These are phyloP conservation scores for Pleurozium schreberi DNA, from an alignment of 225 moss, liverwort and hornwort species.

Conservation along the genomic window DNA sequence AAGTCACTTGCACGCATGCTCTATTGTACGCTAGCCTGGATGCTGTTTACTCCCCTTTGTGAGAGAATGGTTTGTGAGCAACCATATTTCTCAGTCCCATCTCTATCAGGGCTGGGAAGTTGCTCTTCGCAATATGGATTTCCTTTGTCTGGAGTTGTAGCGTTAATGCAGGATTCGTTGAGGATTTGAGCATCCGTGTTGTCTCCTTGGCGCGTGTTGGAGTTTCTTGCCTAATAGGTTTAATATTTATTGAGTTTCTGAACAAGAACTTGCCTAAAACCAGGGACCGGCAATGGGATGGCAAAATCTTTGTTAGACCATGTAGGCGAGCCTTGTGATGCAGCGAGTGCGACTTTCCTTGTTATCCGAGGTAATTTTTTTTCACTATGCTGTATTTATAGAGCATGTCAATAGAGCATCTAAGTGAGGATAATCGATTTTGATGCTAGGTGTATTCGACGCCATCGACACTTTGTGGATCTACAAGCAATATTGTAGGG, in stretches of 20 bases:
- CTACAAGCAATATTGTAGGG: background rate
- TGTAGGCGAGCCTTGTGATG: slow-evolving; percentile 60
- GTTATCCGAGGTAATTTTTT: slow-evolving; percentile 64
- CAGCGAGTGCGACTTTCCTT: slow-evolving; percentile 73
- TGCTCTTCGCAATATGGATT: background rate
- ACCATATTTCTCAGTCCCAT: background rate
- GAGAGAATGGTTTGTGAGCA: background rate
- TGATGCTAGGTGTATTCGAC: background rate
- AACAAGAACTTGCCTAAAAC: background rate
- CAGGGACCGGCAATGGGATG: slow-evolving; percentile 96
- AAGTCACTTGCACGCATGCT: background rate
- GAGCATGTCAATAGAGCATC: background rate
- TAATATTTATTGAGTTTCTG: background rate
- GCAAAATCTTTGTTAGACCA: slow-evolving; percentile 78
- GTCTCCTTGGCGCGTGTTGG: background rate
- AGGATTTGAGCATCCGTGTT: background rate
- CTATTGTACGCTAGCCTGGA: background rate
- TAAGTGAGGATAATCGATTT: background rate
- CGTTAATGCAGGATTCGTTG: background rate
- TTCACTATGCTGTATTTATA: background rate
- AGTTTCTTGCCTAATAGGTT: background rate
- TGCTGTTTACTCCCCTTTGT: background rate
- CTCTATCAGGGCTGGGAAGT: background rate
- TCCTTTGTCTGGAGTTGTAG: background rate
- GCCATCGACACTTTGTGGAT: background rate